Percentiles rank a stretch among this genome's conserved stretches.
phyloP scores from a whole-genome alignment of 768 basidiomycete genomes.

The Rossbeevera mucosa region DNA sequence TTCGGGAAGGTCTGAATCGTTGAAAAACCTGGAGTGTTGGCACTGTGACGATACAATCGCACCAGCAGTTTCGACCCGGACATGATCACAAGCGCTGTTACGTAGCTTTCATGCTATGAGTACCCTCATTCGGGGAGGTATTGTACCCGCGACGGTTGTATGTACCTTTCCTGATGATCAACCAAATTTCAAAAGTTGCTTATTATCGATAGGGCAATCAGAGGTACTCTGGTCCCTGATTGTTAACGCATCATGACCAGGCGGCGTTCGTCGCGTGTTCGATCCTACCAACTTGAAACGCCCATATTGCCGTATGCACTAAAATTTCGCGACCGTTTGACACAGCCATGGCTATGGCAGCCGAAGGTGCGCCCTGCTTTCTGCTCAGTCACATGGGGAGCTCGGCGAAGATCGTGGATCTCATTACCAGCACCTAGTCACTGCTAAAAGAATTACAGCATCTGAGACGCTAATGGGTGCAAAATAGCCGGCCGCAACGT shows the following conservation, averaged over 20 bases:
- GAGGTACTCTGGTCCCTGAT: not conserved
- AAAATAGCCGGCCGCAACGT: no score
- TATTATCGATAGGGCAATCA: not conserved
- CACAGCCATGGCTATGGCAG: not conserved
- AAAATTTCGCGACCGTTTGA: not conserved
- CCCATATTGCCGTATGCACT: not conserved
- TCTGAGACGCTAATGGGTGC: no score
- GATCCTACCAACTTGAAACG: not conserved
- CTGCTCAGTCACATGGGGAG: not conserved
- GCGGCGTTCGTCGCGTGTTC: not conserved
- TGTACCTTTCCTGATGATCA: not conserved
- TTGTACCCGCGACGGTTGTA: not conserved
- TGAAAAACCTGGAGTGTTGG: not conserved
- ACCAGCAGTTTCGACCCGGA: not conserved
- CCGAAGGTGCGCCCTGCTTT: not conserved
- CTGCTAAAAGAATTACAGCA: no score
- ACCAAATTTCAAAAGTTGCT: not conserved
- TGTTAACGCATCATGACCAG: not conserved
- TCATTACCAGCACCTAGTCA: no score
- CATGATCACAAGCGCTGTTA: not conserved
- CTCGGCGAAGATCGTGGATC: not conserved
- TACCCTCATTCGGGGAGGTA: not conserved
- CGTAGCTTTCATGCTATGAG: not conserved
- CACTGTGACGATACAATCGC: not conserved
- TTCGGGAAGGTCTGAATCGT: not conserved